Conservation (phyloP, 1,139 yeast species). For the Debaryomycetaceae sp. region DNA sequence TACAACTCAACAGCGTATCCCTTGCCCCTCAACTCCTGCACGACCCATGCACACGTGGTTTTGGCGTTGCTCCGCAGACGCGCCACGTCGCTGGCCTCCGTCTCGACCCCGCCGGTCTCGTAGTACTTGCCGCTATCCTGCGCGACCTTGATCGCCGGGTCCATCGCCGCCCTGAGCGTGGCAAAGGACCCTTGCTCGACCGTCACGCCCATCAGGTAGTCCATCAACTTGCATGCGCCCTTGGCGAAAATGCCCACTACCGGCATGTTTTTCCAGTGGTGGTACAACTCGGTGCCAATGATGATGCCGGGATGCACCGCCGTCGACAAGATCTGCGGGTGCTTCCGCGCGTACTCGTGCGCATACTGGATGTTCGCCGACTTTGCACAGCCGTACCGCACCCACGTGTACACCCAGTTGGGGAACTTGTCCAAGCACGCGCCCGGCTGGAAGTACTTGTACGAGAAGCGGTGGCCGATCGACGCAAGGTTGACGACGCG, state of each 20-base stretch:
- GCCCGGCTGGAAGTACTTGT: constrained; percentile 15
- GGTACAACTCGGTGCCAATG: constrained; percentile 24
- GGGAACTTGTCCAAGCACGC: constrained; percentile 17
- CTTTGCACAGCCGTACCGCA: constrained; percentile 28
- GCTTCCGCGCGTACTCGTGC: constrained; percentile 14
- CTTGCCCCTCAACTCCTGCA: constrained; percentile 13
- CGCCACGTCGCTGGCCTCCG: constrained; percentile 16
- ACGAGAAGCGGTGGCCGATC: constrained; percentile 20
- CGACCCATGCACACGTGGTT: constrained; percentile 21
- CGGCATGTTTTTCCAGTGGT: constrained; percentile 18
- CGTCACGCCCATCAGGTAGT: constrained; percentile 14
- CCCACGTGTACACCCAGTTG: constrained; percentile 15
- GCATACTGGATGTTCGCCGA: constrained; percentile 22
- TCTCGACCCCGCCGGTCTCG: constrained; percentile 23
- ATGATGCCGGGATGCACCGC: constrained; percentile 33
- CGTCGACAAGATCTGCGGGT: constrained; percentile 23
- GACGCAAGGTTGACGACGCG: constrained; percentile 26
- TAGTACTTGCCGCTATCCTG: constrained; percentile 24
- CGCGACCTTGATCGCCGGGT: constrained; percentile 13
- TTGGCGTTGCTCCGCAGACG: constrained; percentile 12
- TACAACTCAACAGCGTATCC: constrained; percentile 7
- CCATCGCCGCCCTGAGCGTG: constrained; percentile 25
- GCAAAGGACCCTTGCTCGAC: constrained; percentile 27
- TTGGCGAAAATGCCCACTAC: constrained; percentile 14
- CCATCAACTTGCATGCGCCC: constrained; percentile 7